These are phyloP conservation scores for Lepidopterella palustris DNA, from an alignment of 495 filamentous ascomycete species.

Conservation along the genomic window DNA sequence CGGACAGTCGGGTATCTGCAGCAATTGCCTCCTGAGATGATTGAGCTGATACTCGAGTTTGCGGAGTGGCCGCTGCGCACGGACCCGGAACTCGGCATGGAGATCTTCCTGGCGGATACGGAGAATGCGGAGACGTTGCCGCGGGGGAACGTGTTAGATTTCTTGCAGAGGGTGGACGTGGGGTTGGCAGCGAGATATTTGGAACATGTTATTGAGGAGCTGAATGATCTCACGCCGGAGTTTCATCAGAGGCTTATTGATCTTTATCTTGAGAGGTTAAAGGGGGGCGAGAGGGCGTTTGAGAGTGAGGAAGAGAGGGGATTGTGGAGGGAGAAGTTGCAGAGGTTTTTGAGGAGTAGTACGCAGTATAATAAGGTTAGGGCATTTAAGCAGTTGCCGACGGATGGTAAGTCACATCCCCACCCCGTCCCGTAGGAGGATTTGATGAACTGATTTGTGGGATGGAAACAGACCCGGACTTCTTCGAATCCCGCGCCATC, in stretches of 20 bases:
- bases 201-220: slow-evolving; percentile 82
- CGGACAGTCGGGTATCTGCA: slow-evolving; percentile 87
- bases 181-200: slow-evolving; percentile 74
- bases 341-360: slow-evolving; percentile 69
- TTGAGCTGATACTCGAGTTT: slow-evolving; percentile 88
- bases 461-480: slow-evolving; percentile 57
- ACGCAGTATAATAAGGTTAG: slow-evolving; percentile 71
- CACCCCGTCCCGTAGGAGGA: slow-evolving; percentile 26
- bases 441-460: neutral
- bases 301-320: slow-evolving; percentile 46
- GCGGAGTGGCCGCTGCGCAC: slow-evolving; percentile 75
- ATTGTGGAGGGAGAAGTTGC: slow-evolving; percentile 56
- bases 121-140: slow-evolving; percentile 91
- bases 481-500: slow-evolving; percentile 86
- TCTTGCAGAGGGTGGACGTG: slow-evolving; percentile 61
- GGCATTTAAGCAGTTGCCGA: slow-evolving; percentile 66
- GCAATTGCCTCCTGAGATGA: slow-evolving; percentile 75
- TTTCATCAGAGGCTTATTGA: slow-evolving; percentile 80
- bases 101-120: slow-evolving; percentile 87
- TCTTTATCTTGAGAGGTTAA: slow-evolving; percentile 64
- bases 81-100: slow-evolving; percentile 79
- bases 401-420: slow-evolving; percentile 57
- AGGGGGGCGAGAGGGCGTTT: slow-evolving; percentile 35
- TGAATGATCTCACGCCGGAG: slow-evolving; percentile 75
- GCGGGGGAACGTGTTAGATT: slow-evolving; percentile 64